Evolutionary conservation across 2,329 filamentous ascomycete species (phyloP).

Genomic region (Xylariaceae sp.): DNA sequence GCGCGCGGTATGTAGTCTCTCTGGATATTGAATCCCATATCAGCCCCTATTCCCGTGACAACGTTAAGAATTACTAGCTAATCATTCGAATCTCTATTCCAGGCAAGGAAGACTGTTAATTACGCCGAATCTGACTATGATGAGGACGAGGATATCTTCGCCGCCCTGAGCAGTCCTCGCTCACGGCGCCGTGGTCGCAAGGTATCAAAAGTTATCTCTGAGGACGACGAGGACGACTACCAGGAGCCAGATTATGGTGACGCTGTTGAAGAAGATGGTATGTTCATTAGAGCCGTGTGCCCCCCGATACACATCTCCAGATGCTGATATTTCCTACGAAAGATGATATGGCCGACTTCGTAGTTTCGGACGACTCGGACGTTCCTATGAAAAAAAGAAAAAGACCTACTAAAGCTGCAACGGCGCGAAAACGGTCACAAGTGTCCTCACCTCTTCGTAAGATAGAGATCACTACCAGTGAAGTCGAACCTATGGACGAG

Average conservation of each 20-base stretch:
- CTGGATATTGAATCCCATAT: not conserved
- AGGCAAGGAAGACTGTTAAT: constrained; percentile 58
- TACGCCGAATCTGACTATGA: constrained; percentile 84
- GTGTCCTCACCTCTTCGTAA: constrained; percentile 41
- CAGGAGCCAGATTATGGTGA: constrained; percentile 55
- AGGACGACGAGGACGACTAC: constrained; percentile 67
- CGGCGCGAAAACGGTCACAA: constrained; percentile 59
- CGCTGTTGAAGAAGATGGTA: constrained; percentile 60
- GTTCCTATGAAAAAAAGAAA: constrained; percentile 71
- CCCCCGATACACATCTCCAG: not conserved
- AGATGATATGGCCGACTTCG: constrained; percentile 79
- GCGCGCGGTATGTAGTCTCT: constrained; percentile 59
- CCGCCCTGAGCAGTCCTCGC: constrained; percentile 36
- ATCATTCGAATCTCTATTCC: not conserved
- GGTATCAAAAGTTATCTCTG: constrained; percentile 57
- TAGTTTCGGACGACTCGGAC: constrained; percentile 82
- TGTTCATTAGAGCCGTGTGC: not conserved
- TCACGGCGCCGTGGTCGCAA: constrained; percentile 38
- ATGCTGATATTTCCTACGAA: not conserved
- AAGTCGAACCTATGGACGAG: constrained; percentile 50
- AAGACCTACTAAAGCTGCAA: constrained; percentile 48
- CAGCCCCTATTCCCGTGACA: not conserved
- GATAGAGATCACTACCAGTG: constrained; percentile 38
- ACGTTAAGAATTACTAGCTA: not conserved
- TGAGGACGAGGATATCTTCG: constrained; percentile 68